Conservation (phyloP, 177 flowering plant genomes). For the Vitis hybrid region DNA sequence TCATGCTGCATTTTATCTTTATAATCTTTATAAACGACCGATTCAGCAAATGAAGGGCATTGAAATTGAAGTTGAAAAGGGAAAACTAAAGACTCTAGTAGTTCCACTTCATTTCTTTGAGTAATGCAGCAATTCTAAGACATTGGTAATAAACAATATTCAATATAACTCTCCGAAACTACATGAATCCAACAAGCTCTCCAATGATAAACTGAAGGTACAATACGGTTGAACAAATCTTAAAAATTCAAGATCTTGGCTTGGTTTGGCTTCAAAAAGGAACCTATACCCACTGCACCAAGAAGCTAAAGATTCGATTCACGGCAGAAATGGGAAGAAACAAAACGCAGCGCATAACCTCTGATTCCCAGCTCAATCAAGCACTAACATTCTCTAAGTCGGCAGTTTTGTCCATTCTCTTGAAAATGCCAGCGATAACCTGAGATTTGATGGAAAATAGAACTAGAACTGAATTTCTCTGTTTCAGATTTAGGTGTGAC, state of each 20-base stretch:
- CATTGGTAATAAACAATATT: too few species aligned
- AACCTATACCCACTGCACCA: not conserved
- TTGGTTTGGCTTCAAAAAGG: not conserved
- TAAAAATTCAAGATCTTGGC: not conserved
- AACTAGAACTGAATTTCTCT: too few species aligned
- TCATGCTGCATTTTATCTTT: too few species aligned
- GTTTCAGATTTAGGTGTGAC: too few species aligned
- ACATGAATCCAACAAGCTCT: too few species aligned
- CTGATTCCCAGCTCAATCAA: slow-evolving; percentile 22
- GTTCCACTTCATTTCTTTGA: too few species aligned
- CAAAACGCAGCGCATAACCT: not conserved
- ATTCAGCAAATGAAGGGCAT: too few species aligned
- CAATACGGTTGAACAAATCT: not conserved
- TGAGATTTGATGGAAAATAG: slow-evolving; percentile 25
- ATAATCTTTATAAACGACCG: too few species aligned
- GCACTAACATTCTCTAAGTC: slow-evolving; percentile 67
- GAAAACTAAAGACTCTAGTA: too few species aligned
- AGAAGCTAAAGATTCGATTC: not conserved
- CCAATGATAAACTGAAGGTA: not conserved
- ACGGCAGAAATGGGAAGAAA: slow-evolving; percentile 20
- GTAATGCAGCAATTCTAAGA: too few species aligned
- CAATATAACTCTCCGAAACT: too few species aligned
- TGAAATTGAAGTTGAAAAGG: too few species aligned
- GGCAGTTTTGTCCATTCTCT: slow-evolving; percentile 76
- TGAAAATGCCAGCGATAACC: slow-evolving; percentile 93